phyloP scores from a whole-genome alignment of 306 rosid genomes.

The Datisca glomerata region DNA sequence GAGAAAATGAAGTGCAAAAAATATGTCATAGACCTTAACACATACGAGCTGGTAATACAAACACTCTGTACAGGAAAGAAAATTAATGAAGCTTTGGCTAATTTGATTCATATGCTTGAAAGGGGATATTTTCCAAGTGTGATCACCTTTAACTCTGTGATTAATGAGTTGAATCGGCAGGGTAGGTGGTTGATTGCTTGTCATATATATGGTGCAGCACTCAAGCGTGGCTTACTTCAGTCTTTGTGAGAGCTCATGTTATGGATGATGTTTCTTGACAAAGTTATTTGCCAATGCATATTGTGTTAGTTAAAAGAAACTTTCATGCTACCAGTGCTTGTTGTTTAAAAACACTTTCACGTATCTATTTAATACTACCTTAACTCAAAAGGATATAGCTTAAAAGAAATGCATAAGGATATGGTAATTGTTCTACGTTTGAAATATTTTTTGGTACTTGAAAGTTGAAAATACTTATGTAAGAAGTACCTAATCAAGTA shows the following conservation, averaged over 20 bases:
- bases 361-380: too few relatives aligned
- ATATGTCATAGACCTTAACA: slow-evolving; percentile 22
- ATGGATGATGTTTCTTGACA: neutral
- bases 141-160: slow-evolving; percentile 21
- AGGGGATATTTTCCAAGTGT: slow-evolving; percentile 27
- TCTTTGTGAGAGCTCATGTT: too few relatives aligned
- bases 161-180: slow-evolving; percentile 32
- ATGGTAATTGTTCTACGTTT: too few relatives aligned
- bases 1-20: slow-evolving; percentile 27
- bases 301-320: too few relatives aligned
- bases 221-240: slow-evolving; percentile 65
- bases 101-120: slow-evolving; percentile 32
- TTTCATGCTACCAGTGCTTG: too few relatives aligned
- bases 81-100: slow-evolving; percentile 26
- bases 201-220: slow-evolving; percentile 30
- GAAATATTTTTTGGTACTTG: too few relatives aligned
- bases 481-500: too few relatives aligned
- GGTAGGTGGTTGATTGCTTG: slow-evolving; percentile 28
- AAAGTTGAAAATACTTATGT: too few relatives aligned
- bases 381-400: too few relatives aligned
- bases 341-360: too few relatives aligned
- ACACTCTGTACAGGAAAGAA: slow-evolving; percentile 28
- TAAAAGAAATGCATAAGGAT: too few relatives aligned
- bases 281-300: neutral
- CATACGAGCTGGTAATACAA: slow-evolving; percentile 36